Conservation (phyloP, 2,329 filamentous ascomycete genomes). For the Colletotrichum sp. region DNA sequence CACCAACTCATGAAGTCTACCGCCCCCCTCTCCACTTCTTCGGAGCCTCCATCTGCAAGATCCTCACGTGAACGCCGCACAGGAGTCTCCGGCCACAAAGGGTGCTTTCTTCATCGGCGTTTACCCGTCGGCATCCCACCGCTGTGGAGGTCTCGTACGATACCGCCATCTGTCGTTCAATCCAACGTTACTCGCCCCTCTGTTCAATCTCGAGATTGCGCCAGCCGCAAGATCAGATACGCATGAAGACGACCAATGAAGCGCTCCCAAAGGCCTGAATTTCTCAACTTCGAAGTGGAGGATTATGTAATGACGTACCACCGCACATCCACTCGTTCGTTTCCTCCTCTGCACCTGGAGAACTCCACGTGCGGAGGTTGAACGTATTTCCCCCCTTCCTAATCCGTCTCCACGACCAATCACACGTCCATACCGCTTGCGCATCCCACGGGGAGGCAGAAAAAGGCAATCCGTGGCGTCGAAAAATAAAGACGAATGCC, state of each 20-base stretch:
- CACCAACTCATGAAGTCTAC: background rate
- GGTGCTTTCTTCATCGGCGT: background rate
- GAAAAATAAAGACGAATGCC: background rate
- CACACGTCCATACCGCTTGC: background rate
- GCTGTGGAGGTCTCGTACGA: background rate
- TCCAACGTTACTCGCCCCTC: background rate
- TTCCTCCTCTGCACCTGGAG: background rate
- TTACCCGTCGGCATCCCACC: background rate
- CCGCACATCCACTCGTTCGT: background rate
- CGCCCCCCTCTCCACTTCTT: background rate
- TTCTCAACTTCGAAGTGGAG: background rate
- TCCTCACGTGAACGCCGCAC: background rate
- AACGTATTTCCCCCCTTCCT: background rate
- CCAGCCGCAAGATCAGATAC: background rate
- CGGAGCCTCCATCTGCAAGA: background rate
- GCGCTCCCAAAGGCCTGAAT: background rate
- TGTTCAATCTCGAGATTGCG: background rate
- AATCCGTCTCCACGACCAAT: background rate
- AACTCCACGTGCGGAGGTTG: background rate
- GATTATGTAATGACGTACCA: background rate
- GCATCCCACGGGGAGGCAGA: background rate
- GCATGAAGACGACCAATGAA: background rate
- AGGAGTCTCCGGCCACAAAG: background rate
- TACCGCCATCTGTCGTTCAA: background rate
- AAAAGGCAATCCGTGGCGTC: background rate